Evolutionary conservation across 225 moss, liverwort and hornwort genomes (phyloP).

Genomic region (Ulota crispa): DNA sequence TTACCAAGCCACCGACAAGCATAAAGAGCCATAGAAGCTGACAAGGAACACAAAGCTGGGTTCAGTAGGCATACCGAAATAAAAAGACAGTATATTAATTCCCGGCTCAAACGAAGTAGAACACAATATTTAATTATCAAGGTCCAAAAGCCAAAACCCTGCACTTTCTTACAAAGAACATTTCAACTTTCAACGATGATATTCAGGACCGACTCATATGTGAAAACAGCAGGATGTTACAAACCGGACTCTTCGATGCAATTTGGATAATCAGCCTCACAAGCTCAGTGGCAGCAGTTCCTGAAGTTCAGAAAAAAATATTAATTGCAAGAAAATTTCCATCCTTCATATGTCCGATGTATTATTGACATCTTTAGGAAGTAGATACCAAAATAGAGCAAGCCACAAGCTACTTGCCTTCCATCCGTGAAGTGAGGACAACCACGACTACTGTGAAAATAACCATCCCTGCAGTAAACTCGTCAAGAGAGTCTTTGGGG

Average conservation of each 20-base stretch:
- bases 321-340: not conserved
- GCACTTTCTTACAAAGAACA: no score
- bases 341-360: not conserved
- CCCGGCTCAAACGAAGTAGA: no score
- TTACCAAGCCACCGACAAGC: not conserved
- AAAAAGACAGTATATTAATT: no score
- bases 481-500: not conserved
- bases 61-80: no score
- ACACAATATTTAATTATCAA: no score
- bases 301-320: not conserved
- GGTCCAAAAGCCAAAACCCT: no score
- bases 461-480: not conserved
- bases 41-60: not conserved
- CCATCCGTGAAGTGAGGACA: not conserved
- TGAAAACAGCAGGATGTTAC: not conserved
- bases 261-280: not conserved
- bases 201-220: not conserved
- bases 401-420: constrained; percentile 9
- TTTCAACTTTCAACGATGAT: not conserved
- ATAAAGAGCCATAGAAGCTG: not conserved
- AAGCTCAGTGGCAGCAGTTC: not conserved
- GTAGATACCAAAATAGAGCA: not conserved
- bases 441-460: not conserved
- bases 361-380: no score
- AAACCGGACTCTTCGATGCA: not conserved